Percentiles rank a stretch among this genome's conserved stretches.
Conservation (phyloP, 768 basidiomycete genomes). For the Exidia glandulosa region DNA sequence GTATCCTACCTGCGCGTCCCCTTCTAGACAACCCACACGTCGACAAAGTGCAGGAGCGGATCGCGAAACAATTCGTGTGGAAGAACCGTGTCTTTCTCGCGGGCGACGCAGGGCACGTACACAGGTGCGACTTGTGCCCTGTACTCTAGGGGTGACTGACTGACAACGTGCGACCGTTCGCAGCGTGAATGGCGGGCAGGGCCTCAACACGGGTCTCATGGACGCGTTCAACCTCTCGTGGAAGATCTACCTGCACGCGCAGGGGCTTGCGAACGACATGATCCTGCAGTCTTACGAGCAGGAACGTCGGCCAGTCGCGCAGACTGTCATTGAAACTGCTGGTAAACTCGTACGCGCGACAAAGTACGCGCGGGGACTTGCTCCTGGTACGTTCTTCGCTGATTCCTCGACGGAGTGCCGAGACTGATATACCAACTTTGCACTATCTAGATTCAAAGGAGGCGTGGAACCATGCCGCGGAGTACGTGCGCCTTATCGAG, state of each 20-base stretch:
- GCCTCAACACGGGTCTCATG: neutral
- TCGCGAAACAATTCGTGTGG: neutral
- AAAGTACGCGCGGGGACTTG: neutral
- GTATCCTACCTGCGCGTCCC: no score
- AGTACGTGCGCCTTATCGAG: neutral
- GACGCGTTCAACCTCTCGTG: neutral
- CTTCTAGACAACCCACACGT: no score
- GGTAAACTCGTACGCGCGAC: neutral
- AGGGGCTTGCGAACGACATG: neutral
- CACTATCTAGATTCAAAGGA: no score
- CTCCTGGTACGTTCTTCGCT: no score
- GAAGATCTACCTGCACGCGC: neutral
- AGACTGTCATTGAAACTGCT: neutral
- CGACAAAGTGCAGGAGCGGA: neutral
- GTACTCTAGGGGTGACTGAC: no score
- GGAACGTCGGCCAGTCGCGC: neutral
- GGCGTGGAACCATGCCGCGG: no score
- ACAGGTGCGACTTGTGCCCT: no score
- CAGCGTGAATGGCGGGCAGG: neutral
- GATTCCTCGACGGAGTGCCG: no score
- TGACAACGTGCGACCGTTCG: no score
- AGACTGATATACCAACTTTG: no score
- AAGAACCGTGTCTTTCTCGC: neutral
- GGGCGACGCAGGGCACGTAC: neutral
- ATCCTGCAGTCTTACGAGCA: neutral